phyloP scores from a whole-genome alignment of 345 rosid genomes.

The Citrus unshiu region DNA sequence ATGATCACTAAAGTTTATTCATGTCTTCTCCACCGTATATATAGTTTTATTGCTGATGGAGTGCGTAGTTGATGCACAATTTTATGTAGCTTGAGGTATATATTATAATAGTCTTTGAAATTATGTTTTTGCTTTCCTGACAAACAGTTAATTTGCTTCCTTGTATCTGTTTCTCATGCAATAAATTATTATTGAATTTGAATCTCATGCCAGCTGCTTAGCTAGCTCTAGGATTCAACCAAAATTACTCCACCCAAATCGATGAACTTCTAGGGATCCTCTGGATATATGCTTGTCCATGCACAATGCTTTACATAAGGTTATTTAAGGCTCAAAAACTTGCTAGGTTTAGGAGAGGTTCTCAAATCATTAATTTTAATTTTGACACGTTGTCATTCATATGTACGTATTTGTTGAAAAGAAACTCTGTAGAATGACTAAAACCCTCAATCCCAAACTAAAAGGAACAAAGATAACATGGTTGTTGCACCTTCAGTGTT shows the following conservation, averaged over 20 bases:
- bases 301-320: not conserved
- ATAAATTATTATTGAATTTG: not conserved
- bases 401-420: not conserved
- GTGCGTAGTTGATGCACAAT: not conserved
- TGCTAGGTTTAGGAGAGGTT: not conserved
- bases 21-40: not conserved
- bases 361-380: not conserved
- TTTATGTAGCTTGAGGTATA: not conserved
- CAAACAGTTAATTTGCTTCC: not conserved
- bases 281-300: not conserved
- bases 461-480: not conserved
- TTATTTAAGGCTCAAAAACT: no score
- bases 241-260: no score
- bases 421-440: not conserved
- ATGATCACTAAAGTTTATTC: not conserved
- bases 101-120: not conserved
- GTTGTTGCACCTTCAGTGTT: not conserved
- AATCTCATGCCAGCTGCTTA: not conserved
- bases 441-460: not conserved
- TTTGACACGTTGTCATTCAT: not conserved
- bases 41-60: not conserved
- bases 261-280: no score
- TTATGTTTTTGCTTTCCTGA: not conserved
- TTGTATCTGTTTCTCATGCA: not conserved
- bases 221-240: not conserved